Evolutionary conservation across 345 rosid genomes (phyloP).

Genomic region (Carallia pectinifolia): DNA sequence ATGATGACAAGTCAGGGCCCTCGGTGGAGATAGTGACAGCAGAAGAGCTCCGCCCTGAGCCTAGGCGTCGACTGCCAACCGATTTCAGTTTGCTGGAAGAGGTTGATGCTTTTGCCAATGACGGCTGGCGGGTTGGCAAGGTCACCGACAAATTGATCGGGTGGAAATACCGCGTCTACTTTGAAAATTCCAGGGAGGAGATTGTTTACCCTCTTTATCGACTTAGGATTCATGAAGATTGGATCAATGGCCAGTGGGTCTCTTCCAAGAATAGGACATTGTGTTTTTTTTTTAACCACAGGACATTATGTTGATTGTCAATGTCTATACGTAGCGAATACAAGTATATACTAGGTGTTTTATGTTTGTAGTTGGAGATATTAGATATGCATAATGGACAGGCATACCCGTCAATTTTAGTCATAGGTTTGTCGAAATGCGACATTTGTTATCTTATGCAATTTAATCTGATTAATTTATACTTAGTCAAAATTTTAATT

Average conservation of each 20-base stretch:
- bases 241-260: constrained; percentile 30
- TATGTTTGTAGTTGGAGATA: too few species aligned
- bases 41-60: constrained; percentile 33
- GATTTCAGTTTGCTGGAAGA: constrained; percentile 1
- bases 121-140: constrained; percentile 41
- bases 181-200: constrained; percentile 20
- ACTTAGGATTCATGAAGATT: constrained; percentile 34
- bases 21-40: constrained; percentile 27
- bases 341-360: too few species aligned
- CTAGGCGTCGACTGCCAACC: background rate
- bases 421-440: too few species aligned
- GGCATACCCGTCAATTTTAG: too few species aligned
- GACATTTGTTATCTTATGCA: too few species aligned
- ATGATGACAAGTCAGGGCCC: constrained; percentile 16
- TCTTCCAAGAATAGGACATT: background rate
- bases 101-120: constrained; percentile 33
- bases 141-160: constrained; percentile 13
- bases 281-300: too few species aligned
- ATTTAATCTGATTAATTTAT: too few species aligned
- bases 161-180: constrained; percentile 19
- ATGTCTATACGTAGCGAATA: too few species aligned
- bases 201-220: constrained; percentile 12
- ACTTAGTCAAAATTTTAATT: too few species aligned
- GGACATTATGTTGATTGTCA: too few species aligned
- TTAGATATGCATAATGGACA: too few species aligned